Evolutionary conservation across 257 asterid genomes (phyloP).

Genomic region (Catharanthus roseus): DNA sequence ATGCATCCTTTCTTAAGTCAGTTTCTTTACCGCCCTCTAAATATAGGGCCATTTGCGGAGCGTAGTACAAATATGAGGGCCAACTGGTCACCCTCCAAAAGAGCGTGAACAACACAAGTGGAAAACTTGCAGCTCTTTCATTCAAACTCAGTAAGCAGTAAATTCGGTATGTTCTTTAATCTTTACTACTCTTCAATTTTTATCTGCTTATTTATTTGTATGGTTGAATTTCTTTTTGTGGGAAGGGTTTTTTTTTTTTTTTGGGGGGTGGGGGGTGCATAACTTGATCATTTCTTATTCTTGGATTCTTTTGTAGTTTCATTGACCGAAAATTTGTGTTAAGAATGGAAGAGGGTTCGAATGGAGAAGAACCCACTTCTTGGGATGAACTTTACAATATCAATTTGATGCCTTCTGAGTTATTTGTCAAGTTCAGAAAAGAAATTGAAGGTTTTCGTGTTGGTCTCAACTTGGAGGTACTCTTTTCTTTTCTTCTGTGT

Average conservation of each 20-base stretch:
- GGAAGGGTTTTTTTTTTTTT: not conserved
- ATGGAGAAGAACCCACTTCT: constrained; percentile 65
- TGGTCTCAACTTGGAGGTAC: constrained; percentile 87
- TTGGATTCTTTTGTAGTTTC: not conserved
- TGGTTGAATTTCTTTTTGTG: not conserved
- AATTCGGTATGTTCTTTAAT: too few relatives aligned
- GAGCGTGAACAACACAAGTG: too few relatives aligned
- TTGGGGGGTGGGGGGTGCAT: too few relatives aligned
- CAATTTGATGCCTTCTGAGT: constrained; percentile 82
- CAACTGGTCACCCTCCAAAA: too few relatives aligned
- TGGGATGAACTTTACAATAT: constrained; percentile 88
- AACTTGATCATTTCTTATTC: not conserved
- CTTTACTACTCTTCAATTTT: too few relatives aligned
- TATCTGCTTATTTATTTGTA: not conserved
- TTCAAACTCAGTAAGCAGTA: too few relatives aligned
- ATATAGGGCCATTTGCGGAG: too few relatives aligned
- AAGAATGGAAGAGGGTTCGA: constrained; percentile 53
- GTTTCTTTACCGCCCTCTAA: too few relatives aligned
- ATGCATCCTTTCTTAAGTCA: too few relatives aligned
- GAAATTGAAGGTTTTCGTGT: constrained; percentile 70
- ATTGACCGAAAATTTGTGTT: not conserved
- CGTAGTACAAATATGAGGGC: too few relatives aligned
- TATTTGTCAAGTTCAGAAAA: constrained; percentile 77
- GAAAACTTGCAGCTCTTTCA: too few relatives aligned
- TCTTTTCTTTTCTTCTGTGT: not conserved